Base-by-base conservation (phyloP, 805 yeast genomes). In the Teunomyces atbi region DNA sequence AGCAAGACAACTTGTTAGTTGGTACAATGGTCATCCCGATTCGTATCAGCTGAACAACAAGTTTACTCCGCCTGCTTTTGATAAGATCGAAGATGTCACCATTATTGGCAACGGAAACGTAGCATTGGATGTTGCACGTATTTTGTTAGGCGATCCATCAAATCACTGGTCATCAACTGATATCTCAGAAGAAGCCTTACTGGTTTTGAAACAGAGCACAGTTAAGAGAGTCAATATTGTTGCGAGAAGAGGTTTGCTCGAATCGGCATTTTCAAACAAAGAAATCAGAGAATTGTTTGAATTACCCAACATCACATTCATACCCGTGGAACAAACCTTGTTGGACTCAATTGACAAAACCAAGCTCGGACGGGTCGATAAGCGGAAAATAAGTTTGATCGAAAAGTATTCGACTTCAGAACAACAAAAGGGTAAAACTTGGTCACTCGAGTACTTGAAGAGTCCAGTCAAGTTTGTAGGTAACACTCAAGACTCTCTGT, bases 21-120 rank as follows among this genome's bases (percentile, higher is more conserved):
- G 99, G 99, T 94, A 94, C 65, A 94, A 94, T 58, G 96, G 96
- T 0, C 86, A 84, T 55, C 96, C 97, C 0, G 82, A 78, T 30
- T 56, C 49, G 36, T 71, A 70, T 39, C 68, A 69, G 37, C 57
- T 66, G 18, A 61, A 73, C 12, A 65, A 73, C 16, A 43, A 47
- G 12, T 62, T 62, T 45, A 37, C 47, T 3, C 69, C 69, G 8
- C 86, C 89, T 4, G 82, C 82, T 71, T 43, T 92, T 55, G 73
- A 75, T 2, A 66, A 76, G 26, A 83, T 83, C 2, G 76, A 78
- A 49, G 72, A 76, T 32, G 96, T 89, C 1, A 80, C 86, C 0
- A 84, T 94, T 27, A 78, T 94, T n/a, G 99, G 99, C 5, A 92
- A 91, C 64, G 99, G 99, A 39, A 94, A 94, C 61, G 99, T 94